Percentiles rank a stretch among this genome's conserved stretches.
Conservation (phyloP, 163 green algal species). For the Scenedesmus sp. region DNA sequence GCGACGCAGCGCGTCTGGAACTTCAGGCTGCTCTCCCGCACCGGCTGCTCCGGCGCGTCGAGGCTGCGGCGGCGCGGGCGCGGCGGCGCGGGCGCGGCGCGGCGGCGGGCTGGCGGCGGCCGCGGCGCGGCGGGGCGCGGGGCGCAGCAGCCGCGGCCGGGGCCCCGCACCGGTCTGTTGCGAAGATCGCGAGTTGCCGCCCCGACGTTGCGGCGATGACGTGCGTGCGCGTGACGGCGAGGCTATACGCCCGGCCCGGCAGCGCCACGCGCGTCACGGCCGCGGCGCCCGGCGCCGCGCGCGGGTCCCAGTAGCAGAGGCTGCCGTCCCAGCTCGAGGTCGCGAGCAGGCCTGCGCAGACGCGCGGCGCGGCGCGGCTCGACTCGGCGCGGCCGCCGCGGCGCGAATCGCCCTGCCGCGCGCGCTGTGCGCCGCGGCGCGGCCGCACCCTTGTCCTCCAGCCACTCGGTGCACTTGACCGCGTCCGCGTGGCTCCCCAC, state of each 20-base stretch:
- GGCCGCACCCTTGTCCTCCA: conserved; percentile 39
- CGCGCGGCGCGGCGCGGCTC: no score
- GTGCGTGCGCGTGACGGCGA: conserved; percentile 53
- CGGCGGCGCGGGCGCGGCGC: no score
- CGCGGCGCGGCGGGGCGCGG: no score
- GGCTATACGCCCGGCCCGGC: conserved; percentile 81
- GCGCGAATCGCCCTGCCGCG: neutral
- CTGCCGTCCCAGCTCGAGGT: conserved; percentile 71
- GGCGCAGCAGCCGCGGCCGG: no score
- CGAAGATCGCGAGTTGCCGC: conserved; percentile 82
- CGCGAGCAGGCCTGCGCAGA: conserved; percentile 50
- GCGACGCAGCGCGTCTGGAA: conserved; percentile 85
- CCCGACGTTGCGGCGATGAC: conserved; percentile 84
- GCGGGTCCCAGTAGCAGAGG: conserved; percentile 64
- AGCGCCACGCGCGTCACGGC: conserved; percentile 45
- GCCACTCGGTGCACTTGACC: conserved; percentile 64
- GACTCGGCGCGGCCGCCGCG: neutral
- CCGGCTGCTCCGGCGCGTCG: conserved; percentile 59
- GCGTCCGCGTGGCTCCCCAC: conserved; percentile 60
- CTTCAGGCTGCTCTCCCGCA: conserved; percentile 77
- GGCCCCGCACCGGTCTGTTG: conserved; percentile 67
- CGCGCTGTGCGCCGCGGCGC: neutral
- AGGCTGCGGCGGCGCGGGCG: no score
- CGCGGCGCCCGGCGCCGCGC: conserved; percentile 15
- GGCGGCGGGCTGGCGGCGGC: no score